Base-by-base conservation (phyloP, 2,329 filamentous ascomycete genomes). In the Onygenales sp. region DNA sequence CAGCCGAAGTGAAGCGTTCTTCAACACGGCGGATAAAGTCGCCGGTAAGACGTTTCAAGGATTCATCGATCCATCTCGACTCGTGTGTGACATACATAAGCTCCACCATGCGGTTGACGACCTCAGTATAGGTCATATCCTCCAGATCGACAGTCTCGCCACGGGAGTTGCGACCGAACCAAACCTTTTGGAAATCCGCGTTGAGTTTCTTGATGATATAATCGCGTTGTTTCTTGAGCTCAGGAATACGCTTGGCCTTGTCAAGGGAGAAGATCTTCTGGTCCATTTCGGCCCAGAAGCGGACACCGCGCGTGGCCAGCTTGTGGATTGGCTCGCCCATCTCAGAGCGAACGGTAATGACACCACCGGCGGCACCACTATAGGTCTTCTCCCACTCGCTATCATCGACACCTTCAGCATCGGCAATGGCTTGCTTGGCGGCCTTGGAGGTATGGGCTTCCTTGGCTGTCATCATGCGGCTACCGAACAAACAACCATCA, bases 241-340 rank as follows among this genome's bases (percentile, higher is more conserved):
- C 90, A 2, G 86, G 80, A 21, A 95, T 77, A 42, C 90, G 85
- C 78, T 96, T 95, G 66, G 92, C 89, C 77, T 95, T 96, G 72
- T 95, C 91, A 48, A 98, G 77, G 66, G 84, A 87, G 77, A 98
- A 98, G 65, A 98, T 97, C 74, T 95, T 96, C 71, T 94, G 83
- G 66, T 98, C 93, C 90, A 98, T 95, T 74, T 98, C 94, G 49
- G 90, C 86, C 93, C 93, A 98, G 78, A 98, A 95, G 52, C 83
- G 78, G 47, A 98, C 91, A 80, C 93, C 93, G 55, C 94, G 87
- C 48, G 93, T 98, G 13, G 93, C 94, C 55, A 98, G 82, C 77
- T 98, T 98, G 78, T 98, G 93, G 57, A 98, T 98, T 5, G 93
- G 94, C 77, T 98, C 93, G 45, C 93, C 94, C 94, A 98, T 98